A percentile compares a stretch with the other conserved stretches of the same genome.
phyloP scores from a whole-genome alignment of 164 flowering plant genomes.

The Brasenia schreberi region DNA sequence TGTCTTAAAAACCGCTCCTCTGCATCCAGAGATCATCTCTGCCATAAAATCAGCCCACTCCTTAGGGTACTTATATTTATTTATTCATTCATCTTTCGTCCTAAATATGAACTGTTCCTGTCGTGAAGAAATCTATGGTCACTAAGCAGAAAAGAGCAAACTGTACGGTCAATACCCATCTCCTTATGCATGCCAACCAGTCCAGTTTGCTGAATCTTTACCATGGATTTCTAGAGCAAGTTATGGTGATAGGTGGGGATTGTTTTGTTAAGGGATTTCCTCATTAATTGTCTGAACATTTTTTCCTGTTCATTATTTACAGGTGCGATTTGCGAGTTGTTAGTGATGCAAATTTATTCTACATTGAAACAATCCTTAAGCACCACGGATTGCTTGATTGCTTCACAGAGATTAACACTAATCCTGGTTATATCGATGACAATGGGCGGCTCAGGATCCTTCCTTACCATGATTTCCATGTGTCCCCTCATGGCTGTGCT shows the following conservation, averaged over 20 bases:
- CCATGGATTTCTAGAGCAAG: no score
- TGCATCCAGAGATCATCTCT: conserved; percentile 35
- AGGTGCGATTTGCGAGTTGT: conserved; percentile 72
- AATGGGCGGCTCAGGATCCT: conserved; percentile 49
- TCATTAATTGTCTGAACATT: no score
- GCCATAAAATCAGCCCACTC: conserved; percentile 49
- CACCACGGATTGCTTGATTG: conserved; percentile 47
- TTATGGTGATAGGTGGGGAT: no score
- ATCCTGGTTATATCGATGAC: conserved; percentile 41
- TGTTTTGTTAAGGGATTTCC: no score
- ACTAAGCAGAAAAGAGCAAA: background rate
- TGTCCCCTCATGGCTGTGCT: conserved; percentile 43
- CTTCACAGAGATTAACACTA: conserved; percentile 57
- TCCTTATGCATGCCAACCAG: background rate
- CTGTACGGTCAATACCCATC: background rate
- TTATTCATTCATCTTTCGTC: background rate
- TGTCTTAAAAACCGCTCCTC: conserved; percentile 31
- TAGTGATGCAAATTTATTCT: conserved; percentile 77
- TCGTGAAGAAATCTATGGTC: background rate
- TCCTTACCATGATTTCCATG: conserved; percentile 36
- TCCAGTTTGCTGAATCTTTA: no score
- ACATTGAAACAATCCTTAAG: conserved; percentile 61
- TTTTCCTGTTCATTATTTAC: conserved; percentile 3
- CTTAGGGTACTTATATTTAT: conserved; percentile 34
- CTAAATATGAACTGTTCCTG: background rate